Base-by-base conservation (phyloP, 345 rosid genomes). In the Cardamine chenopodiifolia region DNA sequence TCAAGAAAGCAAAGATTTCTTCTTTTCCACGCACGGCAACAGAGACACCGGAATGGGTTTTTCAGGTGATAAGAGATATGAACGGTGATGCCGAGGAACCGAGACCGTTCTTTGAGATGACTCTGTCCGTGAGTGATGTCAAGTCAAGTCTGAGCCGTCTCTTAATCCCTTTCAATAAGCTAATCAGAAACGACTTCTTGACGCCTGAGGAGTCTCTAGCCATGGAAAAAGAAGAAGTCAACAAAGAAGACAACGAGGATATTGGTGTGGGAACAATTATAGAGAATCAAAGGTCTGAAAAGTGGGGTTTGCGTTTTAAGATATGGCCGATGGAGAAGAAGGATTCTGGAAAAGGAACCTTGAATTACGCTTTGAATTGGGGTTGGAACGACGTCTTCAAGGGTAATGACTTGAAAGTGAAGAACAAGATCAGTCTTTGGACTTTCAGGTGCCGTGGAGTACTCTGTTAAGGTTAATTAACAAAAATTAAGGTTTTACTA, bases 1-100 rank as follows among this genome's bases (percentile, higher is more conserved):
- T 20, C 29, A 48, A 66, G 70, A 49, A 31, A 66, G 58, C 58
- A 48, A 65, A 65, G 57, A 15, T 47, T 65, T 5, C 2, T 12
- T 1, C 26, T 47, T 65, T 48, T 3, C 56, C 28, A 48, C 19
- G 18, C 0, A 4, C 0, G 4, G 13, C 6, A 0, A 68, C 8
- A 52, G 62, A 53, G 17, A 9, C 48, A 3, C 72, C 72, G 1
- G 20, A 23, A 2, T 68, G 47, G 72, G 9, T 68, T 3, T 20
- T 10, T 0, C 7, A 17, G 2, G 29, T 34, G 34, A 53, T 67
- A 35, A 53, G 35, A 53, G 2, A 17, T 1, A 54, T 53, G 61
- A 37, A 39, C 6, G 22, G 34, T 39, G 62, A 39, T 34, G 55
- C 0, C 0, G 57, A 31, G 20, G 19, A n/a, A 7, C 62, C 62